Evolutionary conservation across 2,329 filamentous ascomycete species (phyloP).

Genomic region (Erysiphe pulchra): DNA sequence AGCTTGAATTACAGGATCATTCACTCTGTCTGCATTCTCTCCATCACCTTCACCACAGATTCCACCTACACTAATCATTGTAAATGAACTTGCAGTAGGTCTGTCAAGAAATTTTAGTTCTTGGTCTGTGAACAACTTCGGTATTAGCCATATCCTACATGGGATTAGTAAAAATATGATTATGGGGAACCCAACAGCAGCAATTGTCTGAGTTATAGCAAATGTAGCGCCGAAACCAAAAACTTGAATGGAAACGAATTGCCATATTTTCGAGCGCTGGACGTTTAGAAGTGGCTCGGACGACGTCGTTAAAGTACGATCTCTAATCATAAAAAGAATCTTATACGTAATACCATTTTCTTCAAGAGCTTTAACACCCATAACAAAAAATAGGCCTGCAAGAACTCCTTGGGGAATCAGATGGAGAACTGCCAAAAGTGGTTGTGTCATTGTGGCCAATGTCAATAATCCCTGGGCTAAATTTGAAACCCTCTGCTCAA

Average conservation of each 20-base stretch:
- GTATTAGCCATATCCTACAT: constrained; percentile 16
- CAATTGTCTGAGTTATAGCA: constrained; percentile 61
- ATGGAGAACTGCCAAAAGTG: constrained; percentile 46
- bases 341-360: constrained; percentile 57
- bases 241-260: constrained; percentile 42
- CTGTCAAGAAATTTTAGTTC: constrained; percentile 22
- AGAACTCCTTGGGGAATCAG: constrained; percentile 59
- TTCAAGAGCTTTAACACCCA: constrained; percentile 56
- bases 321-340: constrained; percentile 41
- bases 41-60: constrained; percentile 14
- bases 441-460: constrained; percentile 53
- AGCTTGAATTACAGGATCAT: not conserved
- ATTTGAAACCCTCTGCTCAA: constrained; percentile 59
- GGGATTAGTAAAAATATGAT: constrained; percentile 10
- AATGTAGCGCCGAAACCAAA: constrained; percentile 53
- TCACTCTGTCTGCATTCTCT: not conserved
- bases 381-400: constrained; percentile 62
- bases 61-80: constrained; percentile 12
- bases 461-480: constrained; percentile 54
- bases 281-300: constrained; percentile 34
- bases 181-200: constrained; percentile 50
- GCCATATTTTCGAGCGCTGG: constrained; percentile 40
- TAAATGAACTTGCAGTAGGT: constrained; percentile 33
- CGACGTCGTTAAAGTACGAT: constrained; percentile 32
- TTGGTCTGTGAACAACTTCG: constrained; percentile 9